Evolutionary conservation across 2,329 filamentous ascomycete genomes (phyloP).

Genomic region (Tothia fuscella): DNA sequence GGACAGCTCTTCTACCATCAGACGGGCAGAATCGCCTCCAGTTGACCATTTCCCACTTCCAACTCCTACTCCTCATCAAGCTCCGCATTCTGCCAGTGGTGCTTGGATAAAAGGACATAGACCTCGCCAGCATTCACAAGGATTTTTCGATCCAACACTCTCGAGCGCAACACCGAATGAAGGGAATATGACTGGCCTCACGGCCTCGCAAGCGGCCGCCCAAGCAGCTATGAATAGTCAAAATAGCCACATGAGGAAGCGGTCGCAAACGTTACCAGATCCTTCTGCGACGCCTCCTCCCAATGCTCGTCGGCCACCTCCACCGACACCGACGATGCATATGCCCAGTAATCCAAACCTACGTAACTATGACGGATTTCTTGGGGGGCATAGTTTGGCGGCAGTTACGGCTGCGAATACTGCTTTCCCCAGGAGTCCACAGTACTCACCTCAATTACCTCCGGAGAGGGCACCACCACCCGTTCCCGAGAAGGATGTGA

Average conservation of each 20-base stretch:
- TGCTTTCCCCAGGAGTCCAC: constrained; percentile 54
- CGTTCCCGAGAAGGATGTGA: constrained; percentile 44
- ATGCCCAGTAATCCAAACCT: constrained; percentile 8
- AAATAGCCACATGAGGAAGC: constrained; percentile 45
- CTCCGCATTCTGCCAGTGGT: not conserved
- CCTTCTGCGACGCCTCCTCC: constrained; percentile 19
- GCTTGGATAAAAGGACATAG: constrained; percentile 32
- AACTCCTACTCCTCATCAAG: not conserved
- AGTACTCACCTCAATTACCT: constrained; percentile 21
- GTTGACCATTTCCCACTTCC: not conserved
- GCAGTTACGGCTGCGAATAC: constrained; percentile 62
- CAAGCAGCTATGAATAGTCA: constrained; percentile 61
- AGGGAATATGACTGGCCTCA: constrained; percentile 28
- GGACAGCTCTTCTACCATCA: constrained; percentile 1
- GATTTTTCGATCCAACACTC: constrained; percentile 63
- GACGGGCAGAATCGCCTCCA: not conserved
- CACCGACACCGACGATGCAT: not conserved
- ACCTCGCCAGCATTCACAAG: constrained; percentile 60
- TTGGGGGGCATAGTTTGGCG: constrained; percentile 49
- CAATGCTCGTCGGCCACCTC: constrained; percentile 7
- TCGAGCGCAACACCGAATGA: constrained; percentile 46
- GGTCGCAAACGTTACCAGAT: constrained; percentile 61
- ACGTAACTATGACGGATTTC: constrained; percentile 48
- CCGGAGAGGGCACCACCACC: constrained; percentile 16
- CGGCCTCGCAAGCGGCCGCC: constrained; percentile 68